Base-by-base conservation (phyloP, 2,329 filamentous ascomycete genomes). In the Cladophialophora exuberans region DNA sequence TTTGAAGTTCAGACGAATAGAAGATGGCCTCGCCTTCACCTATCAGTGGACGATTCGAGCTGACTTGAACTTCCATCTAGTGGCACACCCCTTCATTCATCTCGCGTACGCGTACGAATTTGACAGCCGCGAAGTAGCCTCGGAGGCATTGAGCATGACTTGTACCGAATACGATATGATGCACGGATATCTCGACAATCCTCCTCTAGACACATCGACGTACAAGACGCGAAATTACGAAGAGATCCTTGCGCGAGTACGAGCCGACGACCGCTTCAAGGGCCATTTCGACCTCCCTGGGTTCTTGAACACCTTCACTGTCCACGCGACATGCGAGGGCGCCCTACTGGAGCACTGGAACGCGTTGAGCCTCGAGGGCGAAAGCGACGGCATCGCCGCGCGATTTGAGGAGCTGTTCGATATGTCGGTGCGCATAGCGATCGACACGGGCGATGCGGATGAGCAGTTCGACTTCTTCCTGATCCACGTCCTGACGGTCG, bases 31-130 rank as follows among this genome's bases (percentile, higher is more conserved):
- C n/a, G n/a, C n/a, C n/a, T n/a, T n/a, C n/a, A n/a, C n/a, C n/a
- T n/a, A n/a, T n/a, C n/a, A n/a, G n/a, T n/a, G n/a, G n/a, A n/a
- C n/a, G n/a, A n/a, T n/a, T n/a, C n/a, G n/a, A n/a, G n/a, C n/a
- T n/a, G n/a, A n/a, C n/a, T n/a, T n/a, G n/a, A 33, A 31, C 53
- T 45, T 23, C 20, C 28, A 13, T 33, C 17, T 36, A 59, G 52
- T 48, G 43, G 52, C 13, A 20, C 65, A 80, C 73, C 53, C 93
- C 89, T 66, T 89, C 36, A 57, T 57, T 15, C 54, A 57, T 23
- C 54, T 57, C 9, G 42, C 42, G 3, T 57, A 57, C 28, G 54
- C 17, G 3, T 56, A 56, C 18, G 54, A 56, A 18, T 52, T 38
- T 23, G n/a, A 26, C 2, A 46, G 20, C 20, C 15, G n/a, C n/a